Evolutionary conservation across 208 protist genomes (phyloP), one percentile per base, ranked within the genome.

Genomic region (Leptomonas pyrrhocoris): DNA sequence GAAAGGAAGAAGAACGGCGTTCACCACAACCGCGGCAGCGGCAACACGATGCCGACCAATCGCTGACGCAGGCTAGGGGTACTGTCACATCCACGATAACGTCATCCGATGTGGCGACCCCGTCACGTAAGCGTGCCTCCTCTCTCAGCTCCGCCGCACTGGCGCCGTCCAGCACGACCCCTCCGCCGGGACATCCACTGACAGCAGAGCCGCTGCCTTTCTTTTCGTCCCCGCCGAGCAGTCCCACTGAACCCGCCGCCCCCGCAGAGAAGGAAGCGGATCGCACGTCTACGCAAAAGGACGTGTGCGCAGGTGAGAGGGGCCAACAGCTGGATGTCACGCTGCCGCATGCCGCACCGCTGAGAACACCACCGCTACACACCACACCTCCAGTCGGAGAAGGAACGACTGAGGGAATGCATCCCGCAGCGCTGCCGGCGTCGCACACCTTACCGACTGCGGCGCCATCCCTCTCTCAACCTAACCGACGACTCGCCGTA

Each of bases 81-180:
- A 16, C 3, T 4, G n/a, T 13, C 2, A 38, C 28, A n/a, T 16
- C 51, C 4, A 15, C 28, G 7, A 21, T 9, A 40, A 15, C 51
- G 31, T 7, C 58, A 51, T 11, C 42, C 48, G 40, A 25, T 13
- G 42, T 42, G 36, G 4, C 27, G 13, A 25, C 56, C 19, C 21
- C 54, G 13, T 15, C 16, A 2, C 19, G 9, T 5, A 23, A 18
- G 40, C 31, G 38, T n/a, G 12, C 8, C 16, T 59, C 54, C 38
- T 63, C 58, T 8, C 25, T 21, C 23, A 36, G 59, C 45, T 55
- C 46, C 7, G 46, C 19, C 1, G 43, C 42, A 3, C 9, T 42
- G 16, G 11, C 58, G 40, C 25, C 58, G 42, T 36, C 46, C 2
- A 53, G 46, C 46, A 57, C 61, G 4, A 49, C 45, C 31, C 55